Percentiles rank a stretch among this genome's conserved stretches.
Evolutionary conservation across 1,139 yeast species (phyloP).

Genomic region (Ogataea hybrid): DNA sequence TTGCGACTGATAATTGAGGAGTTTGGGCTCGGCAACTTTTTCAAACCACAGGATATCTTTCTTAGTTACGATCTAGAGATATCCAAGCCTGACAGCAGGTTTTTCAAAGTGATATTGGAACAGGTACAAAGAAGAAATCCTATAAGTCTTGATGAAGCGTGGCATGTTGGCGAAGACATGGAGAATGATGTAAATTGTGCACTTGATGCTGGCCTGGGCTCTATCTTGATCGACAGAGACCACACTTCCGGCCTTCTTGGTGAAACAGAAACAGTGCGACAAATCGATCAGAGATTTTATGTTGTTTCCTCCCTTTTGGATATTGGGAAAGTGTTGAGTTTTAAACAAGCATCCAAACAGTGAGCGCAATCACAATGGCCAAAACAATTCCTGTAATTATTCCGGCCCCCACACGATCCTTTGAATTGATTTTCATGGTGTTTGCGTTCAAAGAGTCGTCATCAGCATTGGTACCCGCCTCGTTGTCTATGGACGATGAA

Average conservation of each 20-base stretch:
- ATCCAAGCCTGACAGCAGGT: conserved; percentile 48
- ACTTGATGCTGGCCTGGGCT: conserved; percentile 58
- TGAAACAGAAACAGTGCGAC: conserved; percentile 7
- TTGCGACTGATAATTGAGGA: conserved; percentile 40
- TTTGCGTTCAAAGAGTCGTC: conserved; percentile 23
- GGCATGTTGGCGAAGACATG: conserved; percentile 70
- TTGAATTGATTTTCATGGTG: conserved; percentile 46
- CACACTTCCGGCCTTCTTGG: conserved; percentile 12
- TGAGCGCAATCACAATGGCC: conserved; percentile 58
- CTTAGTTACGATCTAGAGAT: conserved; percentile 55
- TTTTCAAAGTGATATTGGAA: conserved; percentile 42
- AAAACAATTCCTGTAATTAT: conserved; percentile 76
- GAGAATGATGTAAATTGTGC: conserved; percentile 54
- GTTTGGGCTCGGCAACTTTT: conserved; percentile 40
- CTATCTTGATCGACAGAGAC: conserved; percentile 38
- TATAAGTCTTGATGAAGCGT: conserved; percentile 32
- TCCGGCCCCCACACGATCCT: conserved; percentile 89
- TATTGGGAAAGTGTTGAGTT: conserved; percentile 11
- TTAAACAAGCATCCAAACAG: conserved; percentile 68
- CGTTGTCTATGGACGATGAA: conserved; percentile 44
- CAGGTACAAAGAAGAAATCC: conserved; percentile 6
- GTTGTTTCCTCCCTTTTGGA: conserved; percentile 17
- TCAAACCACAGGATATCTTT: conserved; percentile 40
- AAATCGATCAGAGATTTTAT: conserved; percentile 14
- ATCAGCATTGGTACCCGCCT: conserved; percentile 42